Conservation (phyloP, 495 filamentous ascomycete species). For the Chaetomium fimeti region DNA sequence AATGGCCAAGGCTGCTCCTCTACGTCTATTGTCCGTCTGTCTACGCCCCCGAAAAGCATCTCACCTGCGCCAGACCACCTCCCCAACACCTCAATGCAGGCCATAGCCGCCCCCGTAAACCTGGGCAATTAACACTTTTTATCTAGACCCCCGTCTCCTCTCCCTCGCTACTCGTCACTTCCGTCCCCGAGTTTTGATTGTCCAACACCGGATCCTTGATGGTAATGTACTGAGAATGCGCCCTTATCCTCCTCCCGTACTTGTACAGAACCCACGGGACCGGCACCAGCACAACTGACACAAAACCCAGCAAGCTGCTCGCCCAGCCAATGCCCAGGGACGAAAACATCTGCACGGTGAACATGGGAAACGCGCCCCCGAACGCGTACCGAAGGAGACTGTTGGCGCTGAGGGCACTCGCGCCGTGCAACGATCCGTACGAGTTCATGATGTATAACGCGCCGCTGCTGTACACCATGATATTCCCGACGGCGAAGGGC, state of each 20-base stretch:
- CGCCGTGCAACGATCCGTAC: constrained; percentile 56
- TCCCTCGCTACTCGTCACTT: not conserved
- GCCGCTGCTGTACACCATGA: constrained; percentile 53
- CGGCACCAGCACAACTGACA: constrained; percentile 56
- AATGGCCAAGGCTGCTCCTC: too few relatives aligned
- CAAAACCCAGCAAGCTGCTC: constrained; percentile 56
- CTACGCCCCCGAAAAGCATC: not conserved
- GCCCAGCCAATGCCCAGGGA: constrained; percentile 54
- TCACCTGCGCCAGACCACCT: too few relatives aligned
- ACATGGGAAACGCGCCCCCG: constrained; percentile 63
- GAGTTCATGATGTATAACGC: constrained; percentile 56
- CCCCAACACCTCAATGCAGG: too few relatives aligned
- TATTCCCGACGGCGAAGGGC: constrained; percentile 65
- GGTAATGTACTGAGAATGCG: constrained; percentile 40
- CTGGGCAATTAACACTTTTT: not conserved
- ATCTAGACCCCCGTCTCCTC: not conserved
- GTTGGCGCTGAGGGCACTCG: constrained; percentile 61
- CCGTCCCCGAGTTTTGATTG: not conserved
- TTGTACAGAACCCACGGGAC: constrained; percentile 54
- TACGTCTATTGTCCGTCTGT: not conserved
- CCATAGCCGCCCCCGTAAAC: not conserved
- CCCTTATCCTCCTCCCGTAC: constrained; percentile 47
- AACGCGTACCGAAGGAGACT: constrained; percentile 60
- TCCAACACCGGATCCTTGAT: not conserved
- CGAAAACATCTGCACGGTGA: constrained; percentile 47